Percentiles rank a stretch among this genome's conserved stretches.
phyloP scores from a whole-genome alignment of 169 alveolate genomes.

The Eimeria mitis region DNA sequence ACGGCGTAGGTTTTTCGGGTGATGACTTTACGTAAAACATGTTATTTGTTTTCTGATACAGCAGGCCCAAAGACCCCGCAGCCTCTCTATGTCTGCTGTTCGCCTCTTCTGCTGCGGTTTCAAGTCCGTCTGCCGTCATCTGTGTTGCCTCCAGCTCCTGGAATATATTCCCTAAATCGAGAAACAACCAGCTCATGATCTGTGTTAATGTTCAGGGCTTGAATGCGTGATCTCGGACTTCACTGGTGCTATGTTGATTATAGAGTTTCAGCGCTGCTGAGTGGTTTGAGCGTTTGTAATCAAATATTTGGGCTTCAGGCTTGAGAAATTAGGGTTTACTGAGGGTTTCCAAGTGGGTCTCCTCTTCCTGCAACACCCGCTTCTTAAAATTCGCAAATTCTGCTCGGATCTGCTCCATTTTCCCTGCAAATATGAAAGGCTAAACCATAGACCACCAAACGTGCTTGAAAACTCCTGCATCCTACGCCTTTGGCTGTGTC shows the following conservation, averaged over 20 bases:
- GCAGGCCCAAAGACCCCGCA: slow-evolving; percentile 50
- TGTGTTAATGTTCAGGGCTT: not conserved
- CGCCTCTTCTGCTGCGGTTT: slow-evolving; percentile 50
- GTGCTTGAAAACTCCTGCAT: not conserved
- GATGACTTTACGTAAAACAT: slow-evolving; percentile 14
- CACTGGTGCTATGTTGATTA: not conserved
- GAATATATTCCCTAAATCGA: not conserved
- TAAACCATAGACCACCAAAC: not conserved
- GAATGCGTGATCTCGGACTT: not conserved
- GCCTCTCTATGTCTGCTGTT: slow-evolving; percentile 25
- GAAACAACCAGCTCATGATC: not conserved
- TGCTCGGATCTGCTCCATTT: slow-evolving; percentile 12
- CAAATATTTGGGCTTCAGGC: not conserved
- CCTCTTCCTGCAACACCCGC: not conserved
- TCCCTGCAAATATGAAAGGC: slow-evolving; percentile 1
- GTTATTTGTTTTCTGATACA: slow-evolving; percentile 24
- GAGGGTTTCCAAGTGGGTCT: slow-evolving; percentile 16
- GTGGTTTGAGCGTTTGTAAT: not conserved
- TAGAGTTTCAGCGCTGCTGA: not conserved
- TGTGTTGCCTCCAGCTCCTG: slow-evolving; percentile 31
- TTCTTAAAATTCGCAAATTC: not conserved
- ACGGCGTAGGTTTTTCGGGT: not conserved
- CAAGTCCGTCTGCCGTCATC: slow-evolving; percentile 44
- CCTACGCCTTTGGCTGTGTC: not conserved
- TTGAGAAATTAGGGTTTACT: not conserved